A percentile compares a stretch with the other conserved stretches of the same genome.
Conservation (phyloP, 176 grass and related monocot genomes). For the Hyparrhenia diplandra region DNA sequence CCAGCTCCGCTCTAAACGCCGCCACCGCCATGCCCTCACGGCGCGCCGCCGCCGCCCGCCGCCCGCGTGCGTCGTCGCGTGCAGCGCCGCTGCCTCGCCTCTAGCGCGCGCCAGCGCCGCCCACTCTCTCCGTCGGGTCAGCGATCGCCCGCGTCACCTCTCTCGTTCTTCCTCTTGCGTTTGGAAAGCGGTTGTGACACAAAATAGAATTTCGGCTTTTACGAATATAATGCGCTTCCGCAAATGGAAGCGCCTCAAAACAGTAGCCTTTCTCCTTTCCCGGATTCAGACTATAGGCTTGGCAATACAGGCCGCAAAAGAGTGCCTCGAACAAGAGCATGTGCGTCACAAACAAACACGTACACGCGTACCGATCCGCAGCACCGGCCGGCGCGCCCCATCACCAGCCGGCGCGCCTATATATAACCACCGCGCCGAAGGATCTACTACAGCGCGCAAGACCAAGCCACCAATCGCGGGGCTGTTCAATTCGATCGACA, state of each 20-base stretch:
- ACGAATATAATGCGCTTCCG: not conserved
- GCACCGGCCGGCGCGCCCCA: no score
- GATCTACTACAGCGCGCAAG: not conserved
- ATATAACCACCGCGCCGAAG: conserved; percentile 18
- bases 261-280: not conserved
- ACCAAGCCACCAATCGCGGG: not conserved
- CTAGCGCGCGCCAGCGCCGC: no score
- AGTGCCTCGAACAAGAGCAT: conserved; percentile 11
- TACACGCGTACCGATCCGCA: not conserved
- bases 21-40: no score
- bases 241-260: not conserved
- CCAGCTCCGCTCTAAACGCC: no score
- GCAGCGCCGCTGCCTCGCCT: no score
- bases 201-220: no score
- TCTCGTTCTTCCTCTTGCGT: no score
- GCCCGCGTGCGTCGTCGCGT: no score
- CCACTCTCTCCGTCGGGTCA: no score
- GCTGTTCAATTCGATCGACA: not conserved
- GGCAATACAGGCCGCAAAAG: not conserved
- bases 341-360: not conserved
- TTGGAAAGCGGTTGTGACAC: no score
- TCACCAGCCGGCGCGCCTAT: not conserved
- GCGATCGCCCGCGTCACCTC: no score
- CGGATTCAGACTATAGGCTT: not conserved
- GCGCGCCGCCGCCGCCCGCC: no score